Percentiles rank a stretch among this genome's conserved stretches.
phyloP scores from a whole-genome alignment of 177 flowering plant species.

The Vitis hybrid region DNA sequence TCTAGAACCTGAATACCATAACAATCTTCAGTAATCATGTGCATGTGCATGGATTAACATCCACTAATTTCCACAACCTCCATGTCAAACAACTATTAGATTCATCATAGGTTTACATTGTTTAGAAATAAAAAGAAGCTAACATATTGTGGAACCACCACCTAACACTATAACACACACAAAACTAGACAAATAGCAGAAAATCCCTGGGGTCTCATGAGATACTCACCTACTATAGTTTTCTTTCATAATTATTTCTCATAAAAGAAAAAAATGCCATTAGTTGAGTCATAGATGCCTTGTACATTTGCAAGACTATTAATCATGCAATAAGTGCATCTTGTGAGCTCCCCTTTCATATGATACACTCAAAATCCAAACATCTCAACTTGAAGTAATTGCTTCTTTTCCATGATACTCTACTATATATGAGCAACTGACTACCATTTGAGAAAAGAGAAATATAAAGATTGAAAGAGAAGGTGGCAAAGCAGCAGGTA shows the following conservation, averaged over 20 bases:
- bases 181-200: no score
- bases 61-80: no score
- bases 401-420: background rate
- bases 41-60: no score
- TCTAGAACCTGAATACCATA: no score
- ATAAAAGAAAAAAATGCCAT: background rate
- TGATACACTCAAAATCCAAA: background rate
- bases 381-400: background rate
- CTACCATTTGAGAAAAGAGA: background rate
- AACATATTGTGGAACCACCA: no score
- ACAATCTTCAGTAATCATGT: no score
- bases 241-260: background rate
- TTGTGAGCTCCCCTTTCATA: background rate
- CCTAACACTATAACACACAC: no score
- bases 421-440: background rate
- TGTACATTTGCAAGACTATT: background rate
- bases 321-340: background rate
- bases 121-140: no score
- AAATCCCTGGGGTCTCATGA: no score
- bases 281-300: background rate
- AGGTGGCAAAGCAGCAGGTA: no score
- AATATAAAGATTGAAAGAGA: background rate
- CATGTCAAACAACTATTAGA: background rate
- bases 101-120: background rate
- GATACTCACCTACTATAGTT: no score